These are phyloP conservation scores for Apiotrichum gamsii DNA, from an alignment of 1,284 basidiomycete species.

Conservation along the genomic window DNA sequence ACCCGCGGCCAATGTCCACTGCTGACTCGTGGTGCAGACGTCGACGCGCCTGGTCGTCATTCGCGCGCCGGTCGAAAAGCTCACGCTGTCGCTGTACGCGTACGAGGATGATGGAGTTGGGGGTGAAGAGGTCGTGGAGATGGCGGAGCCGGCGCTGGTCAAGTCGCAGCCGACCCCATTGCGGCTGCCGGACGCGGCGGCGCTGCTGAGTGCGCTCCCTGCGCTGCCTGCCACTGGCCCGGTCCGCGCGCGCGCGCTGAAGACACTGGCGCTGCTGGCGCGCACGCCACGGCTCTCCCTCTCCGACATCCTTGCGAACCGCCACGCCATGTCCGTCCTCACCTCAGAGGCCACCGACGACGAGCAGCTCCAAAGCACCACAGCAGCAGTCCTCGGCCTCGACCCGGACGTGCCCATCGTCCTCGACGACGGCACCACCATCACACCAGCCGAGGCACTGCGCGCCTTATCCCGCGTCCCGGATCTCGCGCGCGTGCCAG, in stretches of 20 bases:
- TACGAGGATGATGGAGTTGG: neutral
- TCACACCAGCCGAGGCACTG: neutral
- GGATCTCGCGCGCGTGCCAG: neutral
- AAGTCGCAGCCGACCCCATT: neutral
- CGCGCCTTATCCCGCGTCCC: neutral
- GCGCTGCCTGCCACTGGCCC: neutral
- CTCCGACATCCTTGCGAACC: neutral
- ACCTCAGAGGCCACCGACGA: neutral
- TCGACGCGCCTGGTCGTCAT: constrained; percentile 10
- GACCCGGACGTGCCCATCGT: neutral
- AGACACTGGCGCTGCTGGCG: neutral
- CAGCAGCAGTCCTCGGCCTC: constrained; percentile 7
- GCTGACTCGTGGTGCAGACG: neutral
- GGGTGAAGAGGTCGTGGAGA: neutral
- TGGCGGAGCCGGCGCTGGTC: neutral
- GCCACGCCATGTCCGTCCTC: neutral
- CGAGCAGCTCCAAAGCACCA: neutral
- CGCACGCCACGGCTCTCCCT: neutral
- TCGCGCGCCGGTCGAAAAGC: constrained; percentile 2
- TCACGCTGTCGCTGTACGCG: constrained; percentile 12
- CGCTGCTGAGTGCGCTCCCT: constrained; percentile 2
- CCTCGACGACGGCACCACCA: no score
- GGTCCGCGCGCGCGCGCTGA: neutral
- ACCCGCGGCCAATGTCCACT: no score
- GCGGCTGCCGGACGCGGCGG: neutral